Base-by-base conservation (phyloP, 805 yeast species). In the Candida chauliodis region DNA sequence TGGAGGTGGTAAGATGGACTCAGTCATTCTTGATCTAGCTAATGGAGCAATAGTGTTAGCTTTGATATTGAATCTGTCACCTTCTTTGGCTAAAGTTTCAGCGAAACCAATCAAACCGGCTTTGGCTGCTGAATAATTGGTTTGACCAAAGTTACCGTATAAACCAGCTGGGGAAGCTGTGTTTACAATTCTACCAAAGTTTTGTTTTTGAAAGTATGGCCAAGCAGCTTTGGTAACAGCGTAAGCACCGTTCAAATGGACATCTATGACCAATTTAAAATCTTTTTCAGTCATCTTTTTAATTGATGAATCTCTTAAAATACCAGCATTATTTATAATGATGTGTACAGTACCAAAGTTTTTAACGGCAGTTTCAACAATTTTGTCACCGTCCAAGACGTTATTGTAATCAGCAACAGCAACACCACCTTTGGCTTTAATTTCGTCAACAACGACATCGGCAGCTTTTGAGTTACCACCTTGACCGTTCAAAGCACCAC, bases 161-260 rank as follows among this genome's bases (percentile, higher is more conserved):
- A 91, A 73, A 16, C 99, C 99, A 24, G 98, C 98, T 3, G 98
- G 96, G 3, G 96, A 89, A 19, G 95, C 80, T n/a, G 97, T 90
- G 74, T 88, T 90, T 52, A 91, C 65, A 51, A 91, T 75, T 52
- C 98, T 76, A 47, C 99, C 99, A 56, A 72, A 91, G 44, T 78
- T 77, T 63, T 93, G 97, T 47, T 84, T 66, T 58, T 78, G 79
- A 71, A 91, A 78, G 57, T 84, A 73, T 7, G 91, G 89, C 98
- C 98, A 91, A 27, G 96, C 96, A 16, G 95, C 90, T 50, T 76
- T 75, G 31, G 95, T 81, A 38, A 86, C 79, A 66, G 78, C 80
- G 66, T 76, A 91, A 11, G 96, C 86, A 52, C 97, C 98, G 52
- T 78, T 84, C 42, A 93, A 71, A 66, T 91, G 99, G 34, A 91